Percentiles rank a stretch among this genome's conserved stretches.
phyloP scores from a whole-genome alignment of 352 stramenopile genomes.

The Phytopythium mirpurense region DNA sequence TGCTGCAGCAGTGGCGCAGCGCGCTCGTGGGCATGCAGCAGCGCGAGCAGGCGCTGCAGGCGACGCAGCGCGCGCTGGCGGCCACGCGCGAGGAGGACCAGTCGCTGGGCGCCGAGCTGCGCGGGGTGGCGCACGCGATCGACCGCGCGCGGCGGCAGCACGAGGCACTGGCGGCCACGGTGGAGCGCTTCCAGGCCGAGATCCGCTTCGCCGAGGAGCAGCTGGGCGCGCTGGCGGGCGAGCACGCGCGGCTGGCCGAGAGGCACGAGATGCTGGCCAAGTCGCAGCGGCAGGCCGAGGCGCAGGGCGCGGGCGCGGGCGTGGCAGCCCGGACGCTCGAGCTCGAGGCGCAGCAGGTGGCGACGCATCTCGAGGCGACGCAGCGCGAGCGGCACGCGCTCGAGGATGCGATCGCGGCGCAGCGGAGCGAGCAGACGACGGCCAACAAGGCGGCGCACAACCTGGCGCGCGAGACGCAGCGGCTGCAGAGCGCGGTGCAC shows the following conservation, averaged over 20 bases:
- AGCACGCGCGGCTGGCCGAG: slow-evolving; percentile 76
- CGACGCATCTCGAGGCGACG: slow-evolving; percentile 76
- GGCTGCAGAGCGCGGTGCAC: slow-evolving; percentile 67
- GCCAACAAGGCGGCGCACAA: slow-evolving; percentile 90
- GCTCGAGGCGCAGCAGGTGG: slow-evolving; percentile 56
- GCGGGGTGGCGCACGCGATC: slow-evolving; percentile 85
- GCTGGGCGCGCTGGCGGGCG: slow-evolving; percentile 37
- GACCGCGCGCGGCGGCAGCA: slow-evolving; percentile 76
- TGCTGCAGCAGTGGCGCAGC: slow-evolving; percentile 95
- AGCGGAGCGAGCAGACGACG: slow-evolving; percentile 87
- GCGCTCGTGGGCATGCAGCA: slow-evolving; percentile 89
- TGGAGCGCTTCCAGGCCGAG: slow-evolving; percentile 83
- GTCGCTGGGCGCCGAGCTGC: slow-evolving; percentile 79
- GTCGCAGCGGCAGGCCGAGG: slow-evolving; percentile 85
- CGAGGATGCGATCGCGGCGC: slow-evolving; percentile 74
- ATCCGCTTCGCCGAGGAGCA: slow-evolving; percentile 74
- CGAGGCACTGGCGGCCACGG: slow-evolving; percentile 77
- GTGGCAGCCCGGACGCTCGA: slow-evolving; percentile 66
- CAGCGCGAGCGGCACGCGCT: slow-evolving; percentile 86
- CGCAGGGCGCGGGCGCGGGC: slow-evolving; percentile 64
- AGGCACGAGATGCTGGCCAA: slow-evolving; percentile 85
- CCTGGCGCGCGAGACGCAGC: slow-evolving; percentile 78
- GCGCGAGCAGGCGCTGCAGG: slow-evolving; percentile 89
- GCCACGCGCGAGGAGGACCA: slow-evolving; percentile 79
- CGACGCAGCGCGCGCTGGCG: slow-evolving; percentile 82